phyloP scores from a whole-genome alignment of 2,329 filamentous ascomycete species.

The Metarhizium album region DNA sequence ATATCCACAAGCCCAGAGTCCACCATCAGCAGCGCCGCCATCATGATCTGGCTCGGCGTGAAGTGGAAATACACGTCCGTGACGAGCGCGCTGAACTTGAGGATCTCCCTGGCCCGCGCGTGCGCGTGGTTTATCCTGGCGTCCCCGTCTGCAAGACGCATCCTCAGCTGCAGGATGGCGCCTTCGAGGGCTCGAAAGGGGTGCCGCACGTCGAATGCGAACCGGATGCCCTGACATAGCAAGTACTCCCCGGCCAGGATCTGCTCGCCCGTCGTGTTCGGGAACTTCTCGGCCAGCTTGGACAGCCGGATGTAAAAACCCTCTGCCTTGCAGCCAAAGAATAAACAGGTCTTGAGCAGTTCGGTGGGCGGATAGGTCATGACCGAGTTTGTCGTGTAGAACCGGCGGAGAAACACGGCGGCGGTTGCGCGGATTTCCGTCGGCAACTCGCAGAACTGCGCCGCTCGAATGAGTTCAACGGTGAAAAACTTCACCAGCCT shows the following conservation, averaged over 20 bases:
- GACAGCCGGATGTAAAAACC: slow-evolving; percentile 59
- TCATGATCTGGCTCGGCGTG: slow-evolving; percentile 87
- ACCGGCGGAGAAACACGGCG: slow-evolving; percentile 81
- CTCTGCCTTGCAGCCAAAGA: slow-evolving; percentile 89
- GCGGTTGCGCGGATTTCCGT: slow-evolving; percentile 54
- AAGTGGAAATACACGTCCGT: slow-evolving; percentile 97
- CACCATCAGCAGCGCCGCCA: slow-evolving; percentile 66
- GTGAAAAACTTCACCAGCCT: slow-evolving; percentile 72
- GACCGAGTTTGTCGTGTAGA: slow-evolving; percentile 90
- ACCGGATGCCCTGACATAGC: slow-evolving; percentile 82
- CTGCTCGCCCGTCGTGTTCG: slow-evolving; percentile 63
- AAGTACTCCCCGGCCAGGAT: slow-evolving; percentile 88
- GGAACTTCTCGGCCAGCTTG: slow-evolving; percentile 59
- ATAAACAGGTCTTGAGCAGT: slow-evolving; percentile 81
- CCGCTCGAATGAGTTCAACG: slow-evolving; percentile 45
- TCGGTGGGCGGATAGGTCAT: slow-evolving; percentile 93
- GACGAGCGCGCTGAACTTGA: slow-evolving; percentile 71
- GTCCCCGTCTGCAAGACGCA: slow-evolving; percentile 51
- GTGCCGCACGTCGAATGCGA: slow-evolving; percentile 87
- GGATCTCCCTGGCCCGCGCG: slow-evolving; percentile 57
- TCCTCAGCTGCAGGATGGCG: slow-evolving; percentile 69
- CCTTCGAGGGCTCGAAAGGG: slow-evolving; percentile 84
- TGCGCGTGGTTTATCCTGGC: slow-evolving; percentile 51
- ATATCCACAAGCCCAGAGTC: slow-evolving; percentile 52
- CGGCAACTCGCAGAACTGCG: slow-evolving; percentile 40